phyloP scores from a whole-genome alignment of 331 rosid species.

The Dryas integrifolia region DNA sequence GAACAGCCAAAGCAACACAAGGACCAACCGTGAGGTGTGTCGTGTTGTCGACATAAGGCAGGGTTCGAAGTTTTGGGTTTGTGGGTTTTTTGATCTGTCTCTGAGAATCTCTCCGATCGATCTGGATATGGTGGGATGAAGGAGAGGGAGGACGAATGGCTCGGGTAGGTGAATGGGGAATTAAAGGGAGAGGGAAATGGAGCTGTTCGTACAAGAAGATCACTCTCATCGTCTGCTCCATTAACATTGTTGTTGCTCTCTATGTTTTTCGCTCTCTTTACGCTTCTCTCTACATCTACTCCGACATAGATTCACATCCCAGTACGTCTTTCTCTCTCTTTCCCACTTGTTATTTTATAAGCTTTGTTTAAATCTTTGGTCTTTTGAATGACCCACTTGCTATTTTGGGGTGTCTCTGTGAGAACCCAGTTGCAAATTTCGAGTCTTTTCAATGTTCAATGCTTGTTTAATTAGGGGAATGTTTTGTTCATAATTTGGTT shows the following conservation, averaged over 20 bases:
- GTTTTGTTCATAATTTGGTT: conserved; percentile 7
- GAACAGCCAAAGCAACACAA: background rate
- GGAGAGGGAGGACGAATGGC: conserved; percentile 54
- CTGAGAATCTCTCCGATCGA: background rate
- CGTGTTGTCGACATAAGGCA: background rate
- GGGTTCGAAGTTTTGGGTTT: background rate
- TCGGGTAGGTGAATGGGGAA: conserved; percentile 58
- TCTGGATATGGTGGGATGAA: conserved; percentile 49
- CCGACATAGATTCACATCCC: conserved; percentile 53
- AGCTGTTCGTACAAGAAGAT: conserved; percentile 72
- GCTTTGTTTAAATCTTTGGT: background rate
- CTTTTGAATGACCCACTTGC: conserved; percentile 13
- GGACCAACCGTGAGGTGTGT: background rate
- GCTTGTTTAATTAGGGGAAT: conserved; percentile 11
- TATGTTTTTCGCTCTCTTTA: conserved; percentile 77
- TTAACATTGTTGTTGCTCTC: conserved; percentile 82
- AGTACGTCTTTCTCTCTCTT: conserved; percentile 37
- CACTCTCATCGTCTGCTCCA: conserved; percentile 61
- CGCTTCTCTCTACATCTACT: conserved; percentile 76
- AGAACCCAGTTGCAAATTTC: conserved; percentile 21
- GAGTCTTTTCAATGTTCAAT: conserved; percentile 11
- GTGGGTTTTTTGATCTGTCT: conserved; percentile 15
- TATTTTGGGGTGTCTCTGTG: background rate
- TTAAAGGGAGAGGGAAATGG: conserved; percentile 64
- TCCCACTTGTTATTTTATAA: background rate